phyloP scores from a whole-genome alignment of 2,329 filamentous ascomycete species.

The Trichoderma oligosporum region DNA sequence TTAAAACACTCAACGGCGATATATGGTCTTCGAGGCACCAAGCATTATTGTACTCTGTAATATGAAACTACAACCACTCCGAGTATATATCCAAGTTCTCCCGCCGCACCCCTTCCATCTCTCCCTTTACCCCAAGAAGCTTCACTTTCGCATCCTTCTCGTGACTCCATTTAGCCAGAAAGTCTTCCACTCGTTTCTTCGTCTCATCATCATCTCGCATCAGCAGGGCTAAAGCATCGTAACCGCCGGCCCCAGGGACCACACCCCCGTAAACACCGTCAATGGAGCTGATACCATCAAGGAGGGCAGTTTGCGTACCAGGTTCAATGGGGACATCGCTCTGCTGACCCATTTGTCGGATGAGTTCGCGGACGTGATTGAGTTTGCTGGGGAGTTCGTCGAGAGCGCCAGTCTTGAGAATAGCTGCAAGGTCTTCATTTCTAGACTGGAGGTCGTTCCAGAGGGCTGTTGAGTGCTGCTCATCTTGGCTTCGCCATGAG shows the following conservation, averaged over 20 bases:
- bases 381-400: slow-evolving; percentile 45
- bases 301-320: slow-evolving; percentile 72
- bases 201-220: slow-evolving; percentile 69
- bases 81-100: slow-evolving; percentile 45
- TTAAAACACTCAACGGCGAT: too few species aligned
- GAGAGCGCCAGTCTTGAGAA: slow-evolving; percentile 52
- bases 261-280: slow-evolving; percentile 86
- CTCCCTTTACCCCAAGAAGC: slow-evolving; percentile 65
- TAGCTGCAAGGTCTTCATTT: slow-evolving; percentile 67
- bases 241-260: slow-evolving; percentile 90
- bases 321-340: slow-evolving; percentile 88
- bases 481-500: slow-evolving; percentile 68
- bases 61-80: slow-evolving; percentile 39
- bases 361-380: slow-evolving; percentile 54
- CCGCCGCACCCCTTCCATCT: slow-evolving; percentile 61
- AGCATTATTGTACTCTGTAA: too few species aligned
- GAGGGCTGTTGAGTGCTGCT: slow-evolving; percentile 60
- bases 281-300: slow-evolving; percentile 70
- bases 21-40: too few species aligned
- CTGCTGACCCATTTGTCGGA: slow-evolving; percentile 70
- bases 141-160: slow-evolving; percentile 61
- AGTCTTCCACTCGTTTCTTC: slow-evolving; percentile 53
- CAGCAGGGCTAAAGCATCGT: slow-evolving; percentile 80
- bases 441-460: slow-evolving; percentile 72
- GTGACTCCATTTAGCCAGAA: slow-evolving; percentile 63